Evolutionary conservation across 192 early-diverging fungal species (phyloP).

Genomic region (Gryganskiella cystojenkinii): DNA sequence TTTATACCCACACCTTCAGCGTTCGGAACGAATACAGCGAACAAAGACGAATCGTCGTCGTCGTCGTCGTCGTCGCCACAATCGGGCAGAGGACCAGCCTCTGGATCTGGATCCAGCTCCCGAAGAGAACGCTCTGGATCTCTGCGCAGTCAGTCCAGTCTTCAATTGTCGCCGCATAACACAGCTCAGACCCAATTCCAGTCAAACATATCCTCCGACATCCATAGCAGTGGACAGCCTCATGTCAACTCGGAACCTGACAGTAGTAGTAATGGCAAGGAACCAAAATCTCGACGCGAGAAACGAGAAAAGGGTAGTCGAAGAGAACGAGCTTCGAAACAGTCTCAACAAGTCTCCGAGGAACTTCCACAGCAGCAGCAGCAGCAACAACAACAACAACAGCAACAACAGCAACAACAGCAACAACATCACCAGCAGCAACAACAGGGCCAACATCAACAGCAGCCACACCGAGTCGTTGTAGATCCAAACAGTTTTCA

Average conservation of each 20-base stretch:
- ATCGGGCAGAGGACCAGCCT: background rate
- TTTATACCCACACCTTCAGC: no score
- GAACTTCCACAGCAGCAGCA: conserved; percentile 16
- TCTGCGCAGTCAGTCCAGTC: background rate
- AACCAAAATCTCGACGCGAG: no score
- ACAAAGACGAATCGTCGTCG: background rate
- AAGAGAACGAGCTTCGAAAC: background rate
- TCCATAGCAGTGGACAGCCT: background rate
- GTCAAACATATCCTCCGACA: conserved; percentile 12
- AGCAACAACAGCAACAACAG: background rate
- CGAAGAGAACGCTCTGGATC: conserved; percentile 26
- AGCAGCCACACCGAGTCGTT: conserved; percentile 33
- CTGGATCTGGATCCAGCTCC: background rate
- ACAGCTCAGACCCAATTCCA: no score
- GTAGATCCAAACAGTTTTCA: conserved; percentile 52
- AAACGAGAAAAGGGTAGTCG: background rate
- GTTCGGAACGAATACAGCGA: no score
- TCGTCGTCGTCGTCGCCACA: background rate
- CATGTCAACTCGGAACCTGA: no score
- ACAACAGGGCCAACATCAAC: conserved; percentile 13
- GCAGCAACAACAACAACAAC: conserved; percentile 22
- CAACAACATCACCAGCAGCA: conserved; percentile 15
- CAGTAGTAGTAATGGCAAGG: no score
- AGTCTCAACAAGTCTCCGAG: background rate
- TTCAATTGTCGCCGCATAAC: background rate